Evolutionary conservation across 805 yeast genomes (phyloP).

Genomic region (Starmerella floris): DNA sequence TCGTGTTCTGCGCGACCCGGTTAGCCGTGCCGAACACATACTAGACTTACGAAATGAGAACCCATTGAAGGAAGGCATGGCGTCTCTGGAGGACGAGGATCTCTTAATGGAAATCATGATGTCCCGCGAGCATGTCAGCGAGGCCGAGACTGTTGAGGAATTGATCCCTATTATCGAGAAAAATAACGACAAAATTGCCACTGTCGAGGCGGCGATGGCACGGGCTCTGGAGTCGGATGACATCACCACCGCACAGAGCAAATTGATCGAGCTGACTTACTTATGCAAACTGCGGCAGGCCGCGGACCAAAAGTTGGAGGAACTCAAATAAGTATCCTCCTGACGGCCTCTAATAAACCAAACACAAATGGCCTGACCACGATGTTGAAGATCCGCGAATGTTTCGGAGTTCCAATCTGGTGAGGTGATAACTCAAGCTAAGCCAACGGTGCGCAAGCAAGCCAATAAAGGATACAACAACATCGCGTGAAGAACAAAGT

Average conservation of each 20-base stretch:
- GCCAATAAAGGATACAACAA: no score
- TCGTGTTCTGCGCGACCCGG: slow-evolving; percentile 53
- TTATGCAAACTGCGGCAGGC: slow-evolving; percentile 70
- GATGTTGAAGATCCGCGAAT: no score
- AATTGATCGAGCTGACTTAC: slow-evolving; percentile 63
- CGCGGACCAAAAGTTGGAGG: slow-evolving; percentile 34
- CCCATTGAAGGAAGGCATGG: slow-evolving; percentile 34
- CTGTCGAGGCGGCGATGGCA: slow-evolving; percentile 27
- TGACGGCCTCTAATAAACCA: no score
- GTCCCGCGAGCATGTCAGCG: slow-evolving; percentile 69
- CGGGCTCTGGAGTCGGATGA: slow-evolving; percentile 36
- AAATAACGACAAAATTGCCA: slow-evolving; percentile 38
- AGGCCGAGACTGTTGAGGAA: slow-evolving; percentile 46
- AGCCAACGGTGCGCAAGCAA: no score
- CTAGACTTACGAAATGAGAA: slow-evolving; percentile 41
- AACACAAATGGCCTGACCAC: no score
- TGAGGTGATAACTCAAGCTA: no score
- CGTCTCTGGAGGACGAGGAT: slow-evolving; percentile 33
- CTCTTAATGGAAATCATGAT: slow-evolving; percentile 68
- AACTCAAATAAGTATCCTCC: not conserved
- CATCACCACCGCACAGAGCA: slow-evolving; percentile 47
- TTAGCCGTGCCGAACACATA: slow-evolving; percentile 53
- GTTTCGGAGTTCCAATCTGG: no score
- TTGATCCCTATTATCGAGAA: slow-evolving; percentile 39
- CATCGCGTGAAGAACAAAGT: no score